Evolutionary conservation across 768 basidiomycete species (phyloP).

Genomic region (Ramaria sp.): DNA sequence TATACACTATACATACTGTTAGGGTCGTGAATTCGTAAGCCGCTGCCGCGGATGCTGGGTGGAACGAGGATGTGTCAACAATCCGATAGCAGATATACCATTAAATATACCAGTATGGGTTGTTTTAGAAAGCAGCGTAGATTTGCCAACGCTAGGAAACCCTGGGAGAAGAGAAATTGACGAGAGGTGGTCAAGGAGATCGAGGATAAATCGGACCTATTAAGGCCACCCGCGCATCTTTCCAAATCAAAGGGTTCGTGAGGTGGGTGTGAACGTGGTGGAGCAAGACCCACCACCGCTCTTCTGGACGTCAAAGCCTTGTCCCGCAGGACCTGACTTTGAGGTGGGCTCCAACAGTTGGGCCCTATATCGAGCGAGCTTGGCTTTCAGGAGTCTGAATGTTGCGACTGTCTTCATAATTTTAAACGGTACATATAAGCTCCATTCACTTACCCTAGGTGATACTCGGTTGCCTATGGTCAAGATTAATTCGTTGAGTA

Average conservation of each 20-base stretch:
- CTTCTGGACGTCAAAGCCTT: constrained; percentile 84
- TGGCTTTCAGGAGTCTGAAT: constrained; percentile 67
- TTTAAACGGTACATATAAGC: not conserved
- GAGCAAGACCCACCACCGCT: constrained; percentile 37
- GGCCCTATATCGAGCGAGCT: constrained; percentile 87
- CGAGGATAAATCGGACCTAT: constrained; percentile 49
- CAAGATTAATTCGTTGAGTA: constrained; percentile 7
- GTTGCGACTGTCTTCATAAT: not conserved
- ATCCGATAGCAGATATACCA: not conserved
- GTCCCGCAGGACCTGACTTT: constrained; percentile 71
- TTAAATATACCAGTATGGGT: constrained; percentile 53
- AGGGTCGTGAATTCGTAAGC: constrained; percentile 95
- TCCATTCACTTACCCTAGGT: constrained; percentile 46
- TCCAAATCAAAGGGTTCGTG: not conserved
- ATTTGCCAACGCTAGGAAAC: constrained; percentile 34
- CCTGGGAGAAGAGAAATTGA: not conserved
- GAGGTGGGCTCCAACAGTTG: constrained; percentile 87
- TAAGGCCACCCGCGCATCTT: constrained; percentile 79
- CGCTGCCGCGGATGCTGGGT: constrained; percentile 60
- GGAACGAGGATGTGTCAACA: not conserved
- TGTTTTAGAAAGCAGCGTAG: constrained; percentile 82
- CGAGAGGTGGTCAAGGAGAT: not conserved
- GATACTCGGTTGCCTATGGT: constrained; percentile 81
- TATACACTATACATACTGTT: constrained; percentile 37
- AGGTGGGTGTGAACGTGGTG: not conserved